phyloP scores from a whole-genome alignment of 2,329 filamentous ascomycete species.

The Exophiala sp. region DNA sequence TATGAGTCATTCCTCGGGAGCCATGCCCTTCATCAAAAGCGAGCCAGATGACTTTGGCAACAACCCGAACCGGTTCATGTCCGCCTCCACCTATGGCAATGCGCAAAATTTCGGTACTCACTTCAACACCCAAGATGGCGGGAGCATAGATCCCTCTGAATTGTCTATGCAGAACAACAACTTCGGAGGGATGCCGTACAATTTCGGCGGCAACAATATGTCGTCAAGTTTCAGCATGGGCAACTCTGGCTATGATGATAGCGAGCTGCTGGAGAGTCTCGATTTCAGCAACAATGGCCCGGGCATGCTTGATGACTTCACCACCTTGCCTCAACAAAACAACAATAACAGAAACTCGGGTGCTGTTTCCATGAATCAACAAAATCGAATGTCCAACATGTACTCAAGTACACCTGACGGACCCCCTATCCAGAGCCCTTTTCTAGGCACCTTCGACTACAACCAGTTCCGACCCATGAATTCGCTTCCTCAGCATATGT shows the following conservation, averaged over 20 bases:
- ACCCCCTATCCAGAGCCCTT: conserved; percentile 87
- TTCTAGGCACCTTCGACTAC: conserved; percentile 70
- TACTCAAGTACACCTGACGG: conserved; percentile 92
- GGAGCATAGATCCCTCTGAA: conserved; percentile 78
- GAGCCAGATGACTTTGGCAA: conserved; percentile 63
- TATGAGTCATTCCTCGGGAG: conserved; percentile 56
- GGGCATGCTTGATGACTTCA: conserved; percentile 23
- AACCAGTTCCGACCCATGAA: conserved; percentile 65
- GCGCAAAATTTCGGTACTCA: conserved; percentile 43
- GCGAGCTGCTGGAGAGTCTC: conserved; percentile 73
- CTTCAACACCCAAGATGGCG: conserved; percentile 51
- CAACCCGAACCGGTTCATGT: conserved; percentile 48
- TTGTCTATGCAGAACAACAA: conserved; percentile 62
- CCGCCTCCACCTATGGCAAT: conserved; percentile 32
- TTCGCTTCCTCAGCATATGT: conserved; percentile 41
- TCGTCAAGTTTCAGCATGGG: conserved; percentile 72
- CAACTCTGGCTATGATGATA: conserved; percentile 73
- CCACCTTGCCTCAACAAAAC: conserved; percentile 34
- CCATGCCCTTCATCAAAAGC: conserved; percentile 64
- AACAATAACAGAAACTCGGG: conserved; percentile 53
- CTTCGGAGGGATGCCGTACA: conserved; percentile 51
- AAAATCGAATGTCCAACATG: conserved; percentile 65
- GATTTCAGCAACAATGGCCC: conserved; percentile 29
- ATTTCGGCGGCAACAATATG: conserved; percentile 62
- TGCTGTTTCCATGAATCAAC: conserved; percentile 59